Base-by-base conservation (phyloP, 306 rosid genomes). In the Potentilla sterilis region DNA sequence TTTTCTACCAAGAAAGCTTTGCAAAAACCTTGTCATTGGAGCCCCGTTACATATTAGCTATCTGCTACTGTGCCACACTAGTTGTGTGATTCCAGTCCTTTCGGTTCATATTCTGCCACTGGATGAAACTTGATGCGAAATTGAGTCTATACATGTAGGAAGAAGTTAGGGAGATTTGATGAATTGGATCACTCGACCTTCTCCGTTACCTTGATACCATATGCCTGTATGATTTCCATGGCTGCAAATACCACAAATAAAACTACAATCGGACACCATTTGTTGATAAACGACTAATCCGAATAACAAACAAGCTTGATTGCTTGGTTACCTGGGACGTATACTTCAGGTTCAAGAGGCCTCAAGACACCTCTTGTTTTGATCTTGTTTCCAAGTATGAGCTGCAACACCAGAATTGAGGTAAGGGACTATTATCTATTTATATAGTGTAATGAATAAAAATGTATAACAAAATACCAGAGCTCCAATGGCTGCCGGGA, bases 331-430 rank as follows among this genome's bases (percentile, higher is more conserved):
- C 98, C 96, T 81, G 96, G 97, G 73, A 71, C 84, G 61, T 95
- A 92, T 47, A 95, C 93, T 87, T 95, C 97, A 47, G 97, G 90
- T 55, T 81, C 72, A 15, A 85, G 69, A 61, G 97, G 98, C 84
- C 97, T 86, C 40, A 95, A 83, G 68, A 95, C 92, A n/a, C 98
- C 98, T 82, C 92, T 90, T 67, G 95, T 86, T 88, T 89, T 90
- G 76, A 92, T 89, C 82, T 87, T 95, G 84, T 92, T 89, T 72
- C 83, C 87, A 57, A 95, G 83, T 75, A 95, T 78, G 84, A 95
- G 98, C 98, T 95, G 89, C 83, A 83, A 72, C 59, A 66, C 75
- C 67, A 74, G 52, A 18, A 49, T 18, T 42, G 41, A 63, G 61
- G 32, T 18, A 51, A 11, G 44, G 55, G 7, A 69, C 9, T 38